Conservation (phyloP, 257 asterid genomes). For the Anisodus acutangulus region DNA sequence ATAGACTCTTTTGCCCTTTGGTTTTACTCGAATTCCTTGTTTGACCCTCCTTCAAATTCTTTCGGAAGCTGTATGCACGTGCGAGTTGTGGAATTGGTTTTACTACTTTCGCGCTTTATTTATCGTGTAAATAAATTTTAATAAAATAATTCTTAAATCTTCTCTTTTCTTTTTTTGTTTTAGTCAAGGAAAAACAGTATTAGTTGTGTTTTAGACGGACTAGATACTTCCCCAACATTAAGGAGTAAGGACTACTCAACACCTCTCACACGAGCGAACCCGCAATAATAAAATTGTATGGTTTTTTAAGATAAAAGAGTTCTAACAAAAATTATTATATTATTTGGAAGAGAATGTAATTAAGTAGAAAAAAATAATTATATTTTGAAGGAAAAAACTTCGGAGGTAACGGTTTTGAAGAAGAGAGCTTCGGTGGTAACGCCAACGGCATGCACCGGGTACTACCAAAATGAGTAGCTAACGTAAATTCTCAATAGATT, state of each 20-base stretch:
- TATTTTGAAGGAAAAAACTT: not conserved
- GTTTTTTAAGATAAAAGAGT: too few relatives aligned
- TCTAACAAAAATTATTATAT: not conserved
- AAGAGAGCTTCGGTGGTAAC: too few relatives aligned
- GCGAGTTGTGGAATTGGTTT: conserved; percentile 14
- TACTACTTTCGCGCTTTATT: conserved; percentile 28
- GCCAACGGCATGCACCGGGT: not conserved
- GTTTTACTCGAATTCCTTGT: not conserved
- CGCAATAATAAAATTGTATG: too few relatives aligned
- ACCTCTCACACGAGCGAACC: too few relatives aligned
- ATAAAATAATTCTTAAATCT: not conserved
- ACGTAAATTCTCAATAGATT: not conserved
- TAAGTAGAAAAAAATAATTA: not conserved
- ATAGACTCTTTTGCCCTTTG: not conserved
- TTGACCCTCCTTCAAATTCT: conserved; percentile 15
- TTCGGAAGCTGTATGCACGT: not conserved
- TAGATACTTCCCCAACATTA: not conserved
- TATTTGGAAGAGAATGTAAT: not conserved
- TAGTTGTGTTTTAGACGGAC: not conserved
- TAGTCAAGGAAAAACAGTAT: not conserved
- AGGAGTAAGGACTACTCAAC: too few relatives aligned
- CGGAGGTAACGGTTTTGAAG: not conserved
- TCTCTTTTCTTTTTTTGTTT: not conserved
- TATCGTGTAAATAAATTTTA: not conserved
- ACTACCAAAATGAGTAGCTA: not conserved